These are phyloP conservation scores for Tetradesmus obliquus DNA, from an alignment of 139 green algal species.

Conservation along the genomic window DNA sequence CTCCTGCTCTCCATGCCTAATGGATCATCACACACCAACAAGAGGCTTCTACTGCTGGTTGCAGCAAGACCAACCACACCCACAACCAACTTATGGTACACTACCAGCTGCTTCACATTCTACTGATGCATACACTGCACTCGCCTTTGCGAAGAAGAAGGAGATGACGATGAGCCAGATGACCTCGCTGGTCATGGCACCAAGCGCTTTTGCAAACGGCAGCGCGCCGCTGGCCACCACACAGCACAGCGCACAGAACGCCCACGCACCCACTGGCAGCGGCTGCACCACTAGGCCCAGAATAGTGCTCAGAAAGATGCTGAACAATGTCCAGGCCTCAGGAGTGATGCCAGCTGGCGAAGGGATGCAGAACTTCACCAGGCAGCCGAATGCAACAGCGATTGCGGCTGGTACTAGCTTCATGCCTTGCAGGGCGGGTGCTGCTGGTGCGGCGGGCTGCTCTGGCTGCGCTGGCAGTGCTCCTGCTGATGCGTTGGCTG, in stretches of 20 bases:
- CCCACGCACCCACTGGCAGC: slow-evolving; percentile 90
- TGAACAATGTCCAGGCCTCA: slow-evolving; percentile 89
- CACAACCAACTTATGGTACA: too few species aligned
- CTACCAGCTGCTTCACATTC: too few species aligned
- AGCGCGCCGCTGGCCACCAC: slow-evolving; percentile 94
- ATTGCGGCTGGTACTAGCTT: slow-evolving; percentile 79
- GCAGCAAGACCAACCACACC: too few species aligned
- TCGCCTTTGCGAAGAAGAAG: slow-evolving; percentile 98
- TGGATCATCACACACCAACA: too few species aligned
- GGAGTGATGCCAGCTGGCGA: slow-evolving; percentile 54
- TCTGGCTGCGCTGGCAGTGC: slow-evolving; percentile 23
- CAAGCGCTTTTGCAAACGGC: slow-evolving; percentile 76
- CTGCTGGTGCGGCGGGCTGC: slow-evolving; percentile 11
- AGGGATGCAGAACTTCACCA: slow-evolving; percentile 80
- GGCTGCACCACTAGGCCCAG: slow-evolving; percentile 86
- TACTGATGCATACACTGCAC: background rate
- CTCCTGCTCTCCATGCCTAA: too few species aligned
- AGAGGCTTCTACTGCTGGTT: too few species aligned
- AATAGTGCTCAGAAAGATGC: slow-evolving; percentile 95
- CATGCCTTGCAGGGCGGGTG: slow-evolving; percentile 64
- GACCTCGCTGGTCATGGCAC: slow-evolving; percentile 96
- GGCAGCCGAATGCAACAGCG: slow-evolving; percentile 82
- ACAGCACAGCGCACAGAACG: slow-evolving; percentile 87
- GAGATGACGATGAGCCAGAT: slow-evolving; percentile 99
- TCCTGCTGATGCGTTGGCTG: slow-evolving; percentile 30